A percentile compares a stretch with the other conserved stretches of the same genome.
phyloP scores from a whole-genome alignment of 2,329 filamentous ascomycete genomes.

The Whalleya microplaca region DNA sequence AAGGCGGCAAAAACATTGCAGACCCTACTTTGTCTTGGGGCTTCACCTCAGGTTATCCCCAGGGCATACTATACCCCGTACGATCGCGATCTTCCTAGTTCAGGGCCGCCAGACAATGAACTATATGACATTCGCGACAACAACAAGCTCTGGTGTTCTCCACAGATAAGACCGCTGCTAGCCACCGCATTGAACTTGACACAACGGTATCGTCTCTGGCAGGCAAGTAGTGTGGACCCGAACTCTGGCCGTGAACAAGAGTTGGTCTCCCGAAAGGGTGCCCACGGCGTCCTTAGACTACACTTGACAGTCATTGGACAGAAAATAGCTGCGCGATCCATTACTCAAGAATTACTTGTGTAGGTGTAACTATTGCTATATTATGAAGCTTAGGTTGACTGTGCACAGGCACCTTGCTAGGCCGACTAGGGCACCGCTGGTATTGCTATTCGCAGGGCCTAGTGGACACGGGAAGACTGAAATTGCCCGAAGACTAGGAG shows the following conservation, averaged over 20 bases:
- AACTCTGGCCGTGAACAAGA: constrained; percentile 16
- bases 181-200: constrained; percentile 22
- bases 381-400: constrained; percentile 1
- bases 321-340: constrained; percentile 13
- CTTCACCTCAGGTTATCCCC: constrained; percentile 23
- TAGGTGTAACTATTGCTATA: constrained; percentile 7
- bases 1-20: constrained; percentile 15
- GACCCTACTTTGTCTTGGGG: constrained; percentile 25
- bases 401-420: constrained; percentile 36
- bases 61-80: constrained; percentile 20
- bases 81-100: constrained; percentile 17
- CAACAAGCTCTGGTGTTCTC: constrained; percentile 21
- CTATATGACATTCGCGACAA: constrained; percentile 5
- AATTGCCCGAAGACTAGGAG: constrained; percentile 45
- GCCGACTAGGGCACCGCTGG: constrained; percentile 37
- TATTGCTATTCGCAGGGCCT: constrained; percentile 51
- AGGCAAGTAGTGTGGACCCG: constrained; percentile 9
- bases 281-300: constrained; percentile 21
- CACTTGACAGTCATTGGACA: constrained; percentile 28
- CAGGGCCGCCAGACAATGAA: constrained; percentile 3
- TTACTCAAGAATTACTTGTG: constrained; percentile 23
- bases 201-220: constrained; percentile 28
- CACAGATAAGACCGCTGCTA: constrained; percentile 6
- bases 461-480: constrained; percentile 56
- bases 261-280: constrained; percentile 12